Evolutionary conservation across 257 asterid species (phyloP).

Genomic region (Eucommia ulmoides): DNA sequence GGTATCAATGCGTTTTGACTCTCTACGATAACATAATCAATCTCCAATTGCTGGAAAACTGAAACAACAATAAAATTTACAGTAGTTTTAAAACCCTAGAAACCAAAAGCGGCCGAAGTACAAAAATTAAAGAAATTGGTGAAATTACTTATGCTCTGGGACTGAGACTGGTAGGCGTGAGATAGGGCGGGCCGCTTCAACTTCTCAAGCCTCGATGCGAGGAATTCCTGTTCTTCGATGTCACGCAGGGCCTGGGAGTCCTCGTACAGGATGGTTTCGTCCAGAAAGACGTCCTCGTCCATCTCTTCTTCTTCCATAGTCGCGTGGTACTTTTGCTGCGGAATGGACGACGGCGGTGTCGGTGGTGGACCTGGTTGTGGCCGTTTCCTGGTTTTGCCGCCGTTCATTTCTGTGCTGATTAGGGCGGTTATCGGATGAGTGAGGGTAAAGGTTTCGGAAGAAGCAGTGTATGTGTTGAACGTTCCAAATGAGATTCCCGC

Average conservation of each 20-base stretch:
- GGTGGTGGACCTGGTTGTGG: constrained; percentile 30
- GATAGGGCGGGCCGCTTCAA: constrained; percentile 76
- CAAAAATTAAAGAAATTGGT: not conserved
- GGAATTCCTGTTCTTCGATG: constrained; percentile 34
- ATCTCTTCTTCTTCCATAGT: constrained; percentile 69
- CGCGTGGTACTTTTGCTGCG: constrained; percentile 50
- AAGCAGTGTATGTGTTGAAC: too few species aligned
- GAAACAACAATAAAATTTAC: not conserved
- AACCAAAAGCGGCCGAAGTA: not conserved
- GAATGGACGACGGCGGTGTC: constrained; percentile 15
- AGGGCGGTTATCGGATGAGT: too few species aligned
- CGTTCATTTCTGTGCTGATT: constrained; percentile 25
- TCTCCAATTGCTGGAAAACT: constrained; percentile 91
- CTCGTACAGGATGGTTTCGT: constrained; percentile 77
- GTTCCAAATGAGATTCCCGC: too few species aligned
- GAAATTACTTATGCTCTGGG: constrained; percentile 44
- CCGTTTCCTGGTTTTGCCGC: constrained; percentile 47
- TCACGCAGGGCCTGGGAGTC: constrained; percentile 38
- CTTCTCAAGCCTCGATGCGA: constrained; percentile 51
- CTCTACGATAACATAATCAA: constrained; percentile 77
- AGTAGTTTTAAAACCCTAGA: not conserved
- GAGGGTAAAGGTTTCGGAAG: too few species aligned
- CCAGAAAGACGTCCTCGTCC: constrained; percentile 80
- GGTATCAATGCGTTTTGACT: constrained; percentile 63
- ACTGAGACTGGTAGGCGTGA: constrained; percentile 29